Conservation (phyloP, 441 rosid genomes). For the Erysimum cheiri region DNA sequence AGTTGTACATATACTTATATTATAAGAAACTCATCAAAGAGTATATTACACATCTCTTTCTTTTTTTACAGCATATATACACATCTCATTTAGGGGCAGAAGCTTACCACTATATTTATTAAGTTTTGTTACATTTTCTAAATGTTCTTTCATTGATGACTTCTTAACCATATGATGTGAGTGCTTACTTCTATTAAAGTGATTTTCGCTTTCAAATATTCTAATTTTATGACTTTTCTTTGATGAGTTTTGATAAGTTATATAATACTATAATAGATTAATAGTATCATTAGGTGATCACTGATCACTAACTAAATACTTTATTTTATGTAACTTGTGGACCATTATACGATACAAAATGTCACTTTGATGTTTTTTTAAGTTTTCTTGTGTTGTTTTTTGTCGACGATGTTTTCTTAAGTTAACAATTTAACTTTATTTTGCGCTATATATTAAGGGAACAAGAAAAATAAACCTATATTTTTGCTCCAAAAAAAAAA, state of each 20-base stretch:
- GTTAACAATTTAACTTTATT: neutral
- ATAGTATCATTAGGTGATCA: constrained; percentile 37
- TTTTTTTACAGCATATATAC: too few species aligned
- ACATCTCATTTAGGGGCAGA: neutral
- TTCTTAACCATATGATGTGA: neutral
- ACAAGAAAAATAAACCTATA: too few species aligned
- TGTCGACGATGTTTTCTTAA: neutral
- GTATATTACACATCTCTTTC: neutral
- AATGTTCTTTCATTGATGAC: neutral
- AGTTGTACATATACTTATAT: neutral
- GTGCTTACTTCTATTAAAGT: neutral
- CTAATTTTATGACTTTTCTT: neutral
- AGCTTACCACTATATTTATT: neutral
- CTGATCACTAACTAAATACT: constrained; percentile 33
- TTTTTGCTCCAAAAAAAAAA: too few species aligned
- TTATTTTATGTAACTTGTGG: constrained; percentile 10
- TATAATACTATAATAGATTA: neutral
- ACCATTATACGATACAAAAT: constrained; percentile 8
- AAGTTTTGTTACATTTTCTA: neutral
- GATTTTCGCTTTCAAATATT: neutral
- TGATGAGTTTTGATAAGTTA: too few species aligned
- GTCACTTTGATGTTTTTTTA: constrained; percentile 13
- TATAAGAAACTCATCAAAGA: neutral
- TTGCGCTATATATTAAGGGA: constrained; percentile 13
- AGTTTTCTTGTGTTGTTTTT: neutral